Conservation (phyloP, 805 yeast genomes). For the Metschnikowia henanensis region DNA sequence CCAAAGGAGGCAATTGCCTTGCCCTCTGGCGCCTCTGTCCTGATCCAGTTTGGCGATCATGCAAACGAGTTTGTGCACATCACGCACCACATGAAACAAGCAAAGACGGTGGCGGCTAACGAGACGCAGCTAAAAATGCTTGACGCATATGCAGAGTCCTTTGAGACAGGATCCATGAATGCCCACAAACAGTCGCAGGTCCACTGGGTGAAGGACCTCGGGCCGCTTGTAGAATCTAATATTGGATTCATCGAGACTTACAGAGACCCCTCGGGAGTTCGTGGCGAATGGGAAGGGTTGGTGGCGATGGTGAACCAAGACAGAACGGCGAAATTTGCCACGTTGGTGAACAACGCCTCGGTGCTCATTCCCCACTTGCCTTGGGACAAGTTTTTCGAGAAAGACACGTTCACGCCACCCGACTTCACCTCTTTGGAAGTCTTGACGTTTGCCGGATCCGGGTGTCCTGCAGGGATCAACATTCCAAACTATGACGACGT, state of each 20-base stretch:
- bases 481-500: slow-evolving; percentile 93
- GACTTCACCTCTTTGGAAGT: slow-evolving; percentile 92
- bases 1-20: slow-evolving; percentile 42
- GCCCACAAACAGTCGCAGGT: slow-evolving; percentile 85
- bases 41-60: slow-evolving; percentile 79
- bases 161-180: slow-evolving; percentile 78
- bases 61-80: slow-evolving; percentile 60
- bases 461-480: slow-evolving; percentile 91
- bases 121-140: slow-evolving; percentile 69
- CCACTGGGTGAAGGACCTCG: slow-evolving; percentile 84
- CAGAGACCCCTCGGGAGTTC: slow-evolving; percentile 87
- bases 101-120: slow-evolving; percentile 67
- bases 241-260: slow-evolving; percentile 92
- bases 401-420: slow-evolving; percentile 86
- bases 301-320: slow-evolving; percentile 90
- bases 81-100: slow-evolving; percentile 53
- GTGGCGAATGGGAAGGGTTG: slow-evolving; percentile 93
- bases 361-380: slow-evolving; percentile 67
- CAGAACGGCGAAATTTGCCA: slow-evolving; percentile 76
- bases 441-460: slow-evolving; percentile 84
- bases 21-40: slow-evolving; percentile 42
- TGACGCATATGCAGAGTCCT: slow-evolving; percentile 63
- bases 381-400: slow-evolving; percentile 76
- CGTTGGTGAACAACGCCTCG: slow-evolving; percentile 66
- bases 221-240: slow-evolving; percentile 71